Base-by-base conservation (phyloP, 345 rosid genomes). In the Euphorbia pulcherrima region DNA sequence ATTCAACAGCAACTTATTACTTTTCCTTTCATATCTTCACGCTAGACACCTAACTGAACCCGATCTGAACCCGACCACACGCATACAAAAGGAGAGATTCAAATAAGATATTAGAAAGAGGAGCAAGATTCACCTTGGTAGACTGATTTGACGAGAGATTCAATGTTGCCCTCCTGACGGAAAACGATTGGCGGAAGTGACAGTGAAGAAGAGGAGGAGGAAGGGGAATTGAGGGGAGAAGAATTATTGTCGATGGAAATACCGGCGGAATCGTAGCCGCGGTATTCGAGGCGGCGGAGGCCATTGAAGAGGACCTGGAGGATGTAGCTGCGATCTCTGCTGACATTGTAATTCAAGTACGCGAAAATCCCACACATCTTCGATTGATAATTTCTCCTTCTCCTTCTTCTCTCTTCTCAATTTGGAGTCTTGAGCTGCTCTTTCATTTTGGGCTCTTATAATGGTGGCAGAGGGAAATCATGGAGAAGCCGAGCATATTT, bases 301-400 rank as follows among this genome's bases (percentile, higher is more conserved):
- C 97, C 99, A 77, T 91, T 91, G 85, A 94, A 91, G 68, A 94
- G 95, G 35, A 89, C 85, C 57, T 91, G 88, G 40, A 94, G 92
- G 77, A 94, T 86, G 81, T 82, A 83, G 6, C 95, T 79, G 73
- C 97, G 77, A 64, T 93, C 94, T 76, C 87, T 75, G 67, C 64
- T 75, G 2, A 88, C 89, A 60, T 83, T 82, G 85, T 67, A 88
- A 83, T 93, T 93, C 82, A 93, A 62, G 76, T 91, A 93, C 33
- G 97, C 99, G 65, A 93, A 93, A 35, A 93, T 93, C 58, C 99
- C 99, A 69, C 96, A 93, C 99, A 93, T 90, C n/a, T n/a, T n/a
- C n/a, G 69, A 13, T 68, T 20, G 6, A 44, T 24, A 24, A 14
- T 8, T 55, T 55, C n/a, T n/a, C n/a, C n/a, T n/a, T n/a, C n/a